Evolutionary conservation across 768 basidiomycete species (phyloP), one percentile per base, ranked within the genome.

Genomic region (Podaxis rugospora): DNA sequence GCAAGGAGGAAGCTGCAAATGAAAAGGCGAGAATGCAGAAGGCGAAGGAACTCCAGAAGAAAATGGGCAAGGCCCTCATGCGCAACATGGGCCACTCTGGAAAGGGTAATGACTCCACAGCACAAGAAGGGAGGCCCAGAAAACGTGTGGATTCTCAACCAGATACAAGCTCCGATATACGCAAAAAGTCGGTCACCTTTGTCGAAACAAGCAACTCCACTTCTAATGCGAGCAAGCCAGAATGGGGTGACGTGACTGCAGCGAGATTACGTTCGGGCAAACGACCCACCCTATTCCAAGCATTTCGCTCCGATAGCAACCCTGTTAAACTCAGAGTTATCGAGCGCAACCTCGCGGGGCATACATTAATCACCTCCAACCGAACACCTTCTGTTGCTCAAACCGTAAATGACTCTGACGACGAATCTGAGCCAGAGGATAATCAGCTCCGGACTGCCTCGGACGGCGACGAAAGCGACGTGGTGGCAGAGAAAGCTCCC

Each of bases 61-160:
- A 84, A 74, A 90, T 93, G 88, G 90, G 89, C 2, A 84, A 80
- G 65, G 84, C 88, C 0, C 75, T 92, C 40, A 61, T 92, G 42
- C 70, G 71, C 50, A 79, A 79, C 59, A 68, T 82, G 58, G 71
- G 77, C 5, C 71, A 78, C 49, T 71, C 76, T 16, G 76, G 71
- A 55, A 76, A 76, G 58, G 66, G 72, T 37, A 74, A 76, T 28
- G 71, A 72, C 54, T 75, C 69, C 58, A 66, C 61, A n/a, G 70
- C 70, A 52, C 69, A 67, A 1, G 68, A 73, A 55, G 70, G 75
- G 54, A 68, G 74, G 23, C 69, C 66, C 28, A 72, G 74, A n/a
- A 71, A 72, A 50, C 65, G 66, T 59, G 65, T 59, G 50, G 67
- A 70, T 44, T 65, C 63, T 10, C 54, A 66, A 64, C 28, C 65